Conservation (phyloP, 2,329 filamentous ascomycete species). For the Paecilomyces dactylethromorphus region DNA sequence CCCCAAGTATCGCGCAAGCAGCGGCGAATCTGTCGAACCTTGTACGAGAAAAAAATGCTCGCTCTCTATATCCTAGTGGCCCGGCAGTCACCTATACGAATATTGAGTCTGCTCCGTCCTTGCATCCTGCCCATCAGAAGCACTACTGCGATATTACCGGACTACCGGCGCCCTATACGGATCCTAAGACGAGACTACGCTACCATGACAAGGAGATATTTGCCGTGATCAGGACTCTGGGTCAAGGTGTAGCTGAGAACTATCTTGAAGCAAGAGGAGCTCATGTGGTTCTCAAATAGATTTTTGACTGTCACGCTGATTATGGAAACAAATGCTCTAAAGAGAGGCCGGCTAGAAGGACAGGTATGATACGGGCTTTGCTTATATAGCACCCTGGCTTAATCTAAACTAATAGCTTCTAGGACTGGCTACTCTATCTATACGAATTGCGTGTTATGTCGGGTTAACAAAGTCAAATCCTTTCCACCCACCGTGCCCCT, state of each 20-base stretch:
- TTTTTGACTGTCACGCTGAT: neutral
- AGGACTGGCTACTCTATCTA: neutral
- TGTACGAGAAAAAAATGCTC: constrained; percentile 73
- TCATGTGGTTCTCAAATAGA: constrained; percentile 81
- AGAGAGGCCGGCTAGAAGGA: neutral
- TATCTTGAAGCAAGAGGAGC: constrained; percentile 87
- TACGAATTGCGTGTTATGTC: constrained; percentile 47
- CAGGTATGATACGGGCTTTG: neutral
- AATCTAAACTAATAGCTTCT: neutral
- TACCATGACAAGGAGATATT: constrained; percentile 95
- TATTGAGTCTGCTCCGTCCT: constrained; percentile 86
- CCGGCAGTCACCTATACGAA: constrained; percentile 88
- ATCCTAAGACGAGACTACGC: constrained; percentile 87
- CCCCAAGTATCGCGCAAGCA: constrained; percentile 75
- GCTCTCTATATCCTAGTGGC: constrained; percentile 43
- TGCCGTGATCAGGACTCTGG: constrained; percentile 69
- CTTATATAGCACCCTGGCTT: neutral
- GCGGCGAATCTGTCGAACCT: constrained; percentile 79
- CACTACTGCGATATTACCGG: constrained; percentile 97
- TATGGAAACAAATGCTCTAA: neutral
- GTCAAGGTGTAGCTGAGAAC: constrained; percentile 76
- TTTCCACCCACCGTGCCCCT: constrained; percentile 79
- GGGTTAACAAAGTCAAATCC: constrained; percentile 93
- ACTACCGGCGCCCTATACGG: constrained; percentile 80
- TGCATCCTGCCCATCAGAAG: constrained; percentile 69